Evolutionary conservation across 352 stramenopile species (phyloP).

Genomic region (Pythium myriotylum): DNA sequence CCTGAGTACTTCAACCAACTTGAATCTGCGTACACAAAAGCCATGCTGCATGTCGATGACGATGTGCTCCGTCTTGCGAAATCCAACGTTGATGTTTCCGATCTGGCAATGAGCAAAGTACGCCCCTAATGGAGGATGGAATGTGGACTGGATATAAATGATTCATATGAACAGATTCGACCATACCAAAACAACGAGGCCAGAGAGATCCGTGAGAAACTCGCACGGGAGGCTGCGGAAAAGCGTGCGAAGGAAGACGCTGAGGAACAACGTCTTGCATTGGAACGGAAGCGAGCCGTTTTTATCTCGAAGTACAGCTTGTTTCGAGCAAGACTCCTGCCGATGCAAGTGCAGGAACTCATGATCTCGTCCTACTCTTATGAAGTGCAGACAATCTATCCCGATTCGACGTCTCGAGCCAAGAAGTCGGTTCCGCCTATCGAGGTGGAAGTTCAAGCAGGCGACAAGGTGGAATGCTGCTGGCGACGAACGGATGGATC

Average conservation of each 20-base stretch:
- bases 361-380: constrained; percentile 40
- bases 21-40: constrained; percentile 54
- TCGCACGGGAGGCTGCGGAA: constrained; percentile 43
- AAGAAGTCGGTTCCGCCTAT: neutral
- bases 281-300: constrained; percentile 35
- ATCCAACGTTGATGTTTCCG: constrained; percentile 42
- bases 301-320: constrained; percentile 46
- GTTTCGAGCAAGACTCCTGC: constrained; percentile 40
- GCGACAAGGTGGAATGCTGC: constrained; percentile 54
- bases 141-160: too few species aligned
- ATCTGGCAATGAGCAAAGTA: constrained; percentile 19
- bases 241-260: constrained; percentile 49
- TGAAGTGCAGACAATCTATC: constrained; percentile 49
- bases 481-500: constrained; percentile 41
- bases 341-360: constrained; percentile 44
- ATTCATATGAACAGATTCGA: constrained; percentile 54
- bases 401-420: neutral
- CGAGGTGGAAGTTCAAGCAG: constrained; percentile 32
- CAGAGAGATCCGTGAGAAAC: constrained; percentile 43
- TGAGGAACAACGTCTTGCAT: constrained; percentile 37
- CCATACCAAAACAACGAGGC: constrained; percentile 58
- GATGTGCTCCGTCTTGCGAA: constrained; percentile 49
- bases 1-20: constrained; percentile 66
- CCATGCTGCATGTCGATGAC: constrained; percentile 66
- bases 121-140: too few species aligned